Evolutionary conservation across 352 stramenopile species (phyloP).

Genomic region (Phytopythium litorale): DNA sequence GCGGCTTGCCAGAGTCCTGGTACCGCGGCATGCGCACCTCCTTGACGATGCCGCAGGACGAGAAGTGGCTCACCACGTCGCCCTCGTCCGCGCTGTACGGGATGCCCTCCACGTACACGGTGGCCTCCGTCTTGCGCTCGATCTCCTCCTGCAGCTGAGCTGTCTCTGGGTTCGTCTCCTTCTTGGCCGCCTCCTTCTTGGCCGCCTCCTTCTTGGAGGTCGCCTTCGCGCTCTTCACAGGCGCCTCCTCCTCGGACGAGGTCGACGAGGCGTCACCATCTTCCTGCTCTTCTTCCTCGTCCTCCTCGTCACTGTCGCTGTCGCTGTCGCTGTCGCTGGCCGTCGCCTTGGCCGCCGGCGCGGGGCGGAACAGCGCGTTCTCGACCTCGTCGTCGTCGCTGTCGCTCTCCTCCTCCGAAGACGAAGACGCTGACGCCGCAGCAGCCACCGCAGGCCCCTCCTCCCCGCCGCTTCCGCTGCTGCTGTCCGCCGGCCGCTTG

Average conservation of each 20-base stretch:
- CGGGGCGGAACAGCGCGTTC: slow-evolving; percentile 71
- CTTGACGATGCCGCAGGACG: slow-evolving; percentile 82
- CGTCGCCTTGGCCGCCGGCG: slow-evolving; percentile 12
- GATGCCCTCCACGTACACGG: slow-evolving; percentile 95
- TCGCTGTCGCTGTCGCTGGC: slow-evolving; percentile 4
- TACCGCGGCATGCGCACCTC: slow-evolving; percentile 93
- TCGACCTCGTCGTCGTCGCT: slow-evolving; percentile 66
- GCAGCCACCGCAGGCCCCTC: not conserved
- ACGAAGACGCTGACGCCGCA: slow-evolving; percentile 8
- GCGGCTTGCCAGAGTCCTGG: slow-evolving; percentile 89
- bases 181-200: slow-evolving; percentile 16
- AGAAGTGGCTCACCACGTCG: slow-evolving; percentile 90
- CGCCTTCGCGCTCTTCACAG: slow-evolving; percentile 38
- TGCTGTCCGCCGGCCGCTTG: not conserved
- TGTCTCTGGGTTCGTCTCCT: slow-evolving; percentile 16
- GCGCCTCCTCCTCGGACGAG: slow-evolving; percentile 40
- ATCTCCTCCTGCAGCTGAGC: slow-evolving; percentile 58
- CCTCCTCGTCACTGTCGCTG: slow-evolving; percentile 15
- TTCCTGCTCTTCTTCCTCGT: slow-evolving; percentile 16
- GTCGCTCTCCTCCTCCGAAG: slow-evolving; percentile 15
- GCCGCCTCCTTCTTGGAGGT: slow-evolving; percentile 1
- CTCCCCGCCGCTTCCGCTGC: slow-evolving; percentile 2
- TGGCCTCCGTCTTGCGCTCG: slow-evolving; percentile 71
- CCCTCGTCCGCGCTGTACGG: slow-evolving; percentile 91
- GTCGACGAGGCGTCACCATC: slow-evolving; percentile 10